phyloP scores from a whole-genome alignment of 306 rosid species.

The Calophaca sinica region DNA sequence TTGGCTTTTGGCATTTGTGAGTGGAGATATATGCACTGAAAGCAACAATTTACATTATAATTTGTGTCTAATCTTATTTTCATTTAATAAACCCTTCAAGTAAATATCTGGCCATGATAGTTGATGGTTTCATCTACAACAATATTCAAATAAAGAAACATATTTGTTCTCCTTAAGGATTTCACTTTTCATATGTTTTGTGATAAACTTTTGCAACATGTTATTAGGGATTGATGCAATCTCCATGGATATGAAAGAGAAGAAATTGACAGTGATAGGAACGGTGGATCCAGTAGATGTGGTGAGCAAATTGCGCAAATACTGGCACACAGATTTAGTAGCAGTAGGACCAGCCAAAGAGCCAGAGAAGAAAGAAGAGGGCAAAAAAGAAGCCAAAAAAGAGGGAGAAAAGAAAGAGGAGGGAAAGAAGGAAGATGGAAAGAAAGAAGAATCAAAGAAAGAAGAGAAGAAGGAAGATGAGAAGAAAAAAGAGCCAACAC shows the following conservation, averaged over 20 bases:
- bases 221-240: slow-evolving; percentile 85
- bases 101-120: neutral
- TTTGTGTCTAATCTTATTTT: neutral
- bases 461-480: slow-evolving; percentile 59
- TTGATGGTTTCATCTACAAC: no score
- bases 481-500: slow-evolving; percentile 61
- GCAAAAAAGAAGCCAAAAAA: slow-evolving; percentile 75
- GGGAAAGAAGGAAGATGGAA: slow-evolving; percentile 60
- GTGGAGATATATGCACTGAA: neutral
- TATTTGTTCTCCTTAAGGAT: slow-evolving; percentile 5
- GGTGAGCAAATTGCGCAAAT: slow-evolving; percentile 83
- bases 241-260: slow-evolving; percentile 88
- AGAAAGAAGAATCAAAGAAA: slow-evolving; percentile 74
- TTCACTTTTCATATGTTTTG: neutral
- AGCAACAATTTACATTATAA: neutral
- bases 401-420: slow-evolving; percentile 71
- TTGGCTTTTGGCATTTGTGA: slow-evolving; percentile 32
- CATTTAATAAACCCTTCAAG: slow-evolving; percentile 15
- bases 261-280: slow-evolving; percentile 86
- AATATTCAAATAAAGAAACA: neutral
- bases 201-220: slow-evolving; percentile 7
- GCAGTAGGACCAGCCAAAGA: slow-evolving; percentile 88
- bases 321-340: slow-evolving; percentile 67
- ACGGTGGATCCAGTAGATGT: slow-evolving; percentile 80
- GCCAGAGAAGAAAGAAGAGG: slow-evolving; percentile 85